Conservation (phyloP, 345 rosid species). For the Clausena lansium region DNA sequence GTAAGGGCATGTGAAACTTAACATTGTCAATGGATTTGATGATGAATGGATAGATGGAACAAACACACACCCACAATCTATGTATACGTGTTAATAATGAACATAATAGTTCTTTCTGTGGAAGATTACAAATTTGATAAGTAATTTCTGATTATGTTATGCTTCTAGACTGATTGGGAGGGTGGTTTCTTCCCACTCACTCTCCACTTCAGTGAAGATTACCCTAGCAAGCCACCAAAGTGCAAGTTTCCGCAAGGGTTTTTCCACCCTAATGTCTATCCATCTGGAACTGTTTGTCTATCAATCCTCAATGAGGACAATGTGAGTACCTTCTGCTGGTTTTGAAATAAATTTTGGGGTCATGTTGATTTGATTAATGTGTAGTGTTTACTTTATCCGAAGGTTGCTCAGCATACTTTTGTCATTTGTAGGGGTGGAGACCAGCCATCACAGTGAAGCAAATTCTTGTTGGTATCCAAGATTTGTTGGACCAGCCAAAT, state of each 20-base stretch:
- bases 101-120: too few species aligned
- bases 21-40: not conserved
- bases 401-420: constrained; percentile 6
- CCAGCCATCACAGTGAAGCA: constrained; percentile 92
- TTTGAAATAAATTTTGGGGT: not conserved
- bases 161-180: constrained; percentile 86
- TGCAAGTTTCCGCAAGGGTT: constrained; percentile 83
- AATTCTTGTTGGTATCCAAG: constrained; percentile 89
- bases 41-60: not conserved
- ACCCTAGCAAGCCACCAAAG: constrained; percentile 92
- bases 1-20: not conserved
- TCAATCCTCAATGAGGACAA: constrained; percentile 87
- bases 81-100: too few species aligned
- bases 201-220: constrained; percentile 79
- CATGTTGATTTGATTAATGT: not conserved
- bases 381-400: not conserved
- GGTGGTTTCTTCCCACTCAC: constrained; percentile 81
- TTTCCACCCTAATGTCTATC: constrained; percentile 90
- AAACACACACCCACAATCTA: too few species aligned
- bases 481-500: constrained; percentile 84
- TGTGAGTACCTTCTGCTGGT: constrained; percentile 39
- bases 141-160: constrained; percentile 1
- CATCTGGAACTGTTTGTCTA: constrained; percentile 89
- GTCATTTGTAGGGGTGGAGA: constrained; percentile 70
- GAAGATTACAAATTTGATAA: not conserved